Conservation (phyloP, 2,329 filamentous ascomycete genomes). For the Zymoseptoria crescenta region DNA sequence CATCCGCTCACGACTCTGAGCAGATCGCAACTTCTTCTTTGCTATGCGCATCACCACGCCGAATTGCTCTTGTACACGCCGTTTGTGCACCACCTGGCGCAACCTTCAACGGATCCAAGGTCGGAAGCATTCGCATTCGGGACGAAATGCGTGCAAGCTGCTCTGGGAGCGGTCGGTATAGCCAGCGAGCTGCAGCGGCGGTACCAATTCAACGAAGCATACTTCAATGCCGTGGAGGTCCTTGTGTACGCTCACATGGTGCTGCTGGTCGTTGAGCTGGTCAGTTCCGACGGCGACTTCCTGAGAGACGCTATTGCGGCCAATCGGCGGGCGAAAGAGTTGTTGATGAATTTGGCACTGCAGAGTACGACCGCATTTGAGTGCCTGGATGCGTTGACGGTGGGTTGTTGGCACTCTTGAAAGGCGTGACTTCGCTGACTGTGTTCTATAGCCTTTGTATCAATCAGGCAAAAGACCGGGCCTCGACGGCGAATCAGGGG, state of each 20-base stretch:
- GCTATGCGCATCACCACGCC: slow-evolving; percentile 10
- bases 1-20: background rate
- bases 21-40: slow-evolving; percentile 14
- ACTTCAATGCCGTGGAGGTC: slow-evolving; percentile 11
- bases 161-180: slow-evolving; percentile 10
- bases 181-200: slow-evolving; percentile 12
- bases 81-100: slow-evolving; percentile 12
- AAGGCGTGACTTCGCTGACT: background rate
- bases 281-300: slow-evolving; percentile 3
- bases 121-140: slow-evolving; percentile 5
- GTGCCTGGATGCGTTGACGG: slow-evolving; percentile 12
- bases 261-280: slow-evolving; percentile 10
- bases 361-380: slow-evolving; percentile 8
- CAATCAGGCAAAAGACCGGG: background rate
- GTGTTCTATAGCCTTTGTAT: background rate
- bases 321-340: slow-evolving; percentile 8
- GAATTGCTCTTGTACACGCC: slow-evolving; percentile 13
- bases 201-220: slow-evolving; percentile 12
- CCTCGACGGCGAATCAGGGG: background rate
- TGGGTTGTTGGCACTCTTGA: background rate
- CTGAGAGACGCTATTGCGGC: slow-evolving; percentile 7
- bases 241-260: slow-evolving; percentile 12
- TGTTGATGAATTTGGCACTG: slow-evolving; percentile 9
- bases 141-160: slow-evolving; percentile 7
- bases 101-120: background rate